Evolutionary conservation across 192 early-diverging fungal genomes (phyloP).

Genomic region (Backusella circina): DNA sequence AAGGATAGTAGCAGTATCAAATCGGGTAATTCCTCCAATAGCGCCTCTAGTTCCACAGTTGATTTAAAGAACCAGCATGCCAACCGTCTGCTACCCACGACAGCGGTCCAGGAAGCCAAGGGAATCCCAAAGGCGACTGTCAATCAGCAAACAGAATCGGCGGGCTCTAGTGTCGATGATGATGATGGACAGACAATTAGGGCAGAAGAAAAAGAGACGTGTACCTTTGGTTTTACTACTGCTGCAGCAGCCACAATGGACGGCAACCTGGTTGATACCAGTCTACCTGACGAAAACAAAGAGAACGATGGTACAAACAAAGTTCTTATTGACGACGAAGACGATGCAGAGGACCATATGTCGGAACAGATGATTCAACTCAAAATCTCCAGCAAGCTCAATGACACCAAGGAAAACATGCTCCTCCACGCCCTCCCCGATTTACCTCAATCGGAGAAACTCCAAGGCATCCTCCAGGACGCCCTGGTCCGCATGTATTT

Average conservation of each 20-base stretch:
- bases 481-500: constrained; percentile 47
- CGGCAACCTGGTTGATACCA: background rate
- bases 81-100: background rate
- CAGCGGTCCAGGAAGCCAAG: background rate
- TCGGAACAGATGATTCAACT: background rate
- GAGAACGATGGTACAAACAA: background rate
- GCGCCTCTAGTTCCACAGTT: background rate
- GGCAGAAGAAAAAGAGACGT: background rate
- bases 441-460: constrained; percentile 28
- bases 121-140: background rate
- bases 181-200: background rate
- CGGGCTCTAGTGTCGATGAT: background rate
- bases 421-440: background rate
- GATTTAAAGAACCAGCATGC: background rate
- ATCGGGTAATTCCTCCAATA: background rate
- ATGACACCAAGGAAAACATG: background rate
- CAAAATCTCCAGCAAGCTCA: background rate
- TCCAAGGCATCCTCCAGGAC: constrained; percentile 56
- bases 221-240: background rate
- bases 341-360: background rate
- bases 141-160: background rate
- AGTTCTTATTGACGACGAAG: background rate
- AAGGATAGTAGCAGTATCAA: background rate
- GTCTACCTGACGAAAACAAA: background rate
- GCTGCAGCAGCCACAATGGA: background rate